Conservation (phyloP, 441 rosid genomes). For the Jatropha multifida region DNA sequence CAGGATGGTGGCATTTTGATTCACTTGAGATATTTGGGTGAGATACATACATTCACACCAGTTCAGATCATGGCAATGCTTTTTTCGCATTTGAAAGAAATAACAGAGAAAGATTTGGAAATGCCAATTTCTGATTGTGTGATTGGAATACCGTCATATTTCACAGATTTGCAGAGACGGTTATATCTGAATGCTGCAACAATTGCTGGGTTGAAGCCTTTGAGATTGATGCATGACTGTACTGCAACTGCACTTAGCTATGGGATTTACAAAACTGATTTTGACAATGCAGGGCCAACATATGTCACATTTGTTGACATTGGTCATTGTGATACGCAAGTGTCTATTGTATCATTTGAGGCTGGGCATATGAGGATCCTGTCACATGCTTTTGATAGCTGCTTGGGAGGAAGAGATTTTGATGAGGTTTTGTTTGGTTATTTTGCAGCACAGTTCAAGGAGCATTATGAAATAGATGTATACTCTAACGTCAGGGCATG, state of each 20-base stretch:
- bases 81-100: constrained; percentile 81
- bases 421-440: constrained; percentile 75
- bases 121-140: constrained; percentile 72
- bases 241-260: constrained; percentile 93
- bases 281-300: constrained; percentile 50
- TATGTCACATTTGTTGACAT: constrained; percentile 75
- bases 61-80: constrained; percentile 88
- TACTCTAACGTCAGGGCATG: constrained; percentile 70
- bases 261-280: constrained; percentile 89
- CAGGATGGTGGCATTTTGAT: constrained; percentile 68
- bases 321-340: constrained; percentile 91
- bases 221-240: constrained; percentile 93
- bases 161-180: constrained; percentile 77
- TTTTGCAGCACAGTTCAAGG: constrained; percentile 77
- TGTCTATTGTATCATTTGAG: constrained; percentile 63
- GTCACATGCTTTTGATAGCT: constrained; percentile 79
- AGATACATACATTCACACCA: constrained; percentile 58
- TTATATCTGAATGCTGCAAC: constrained; percentile 80
- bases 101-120: constrained; percentile 71
- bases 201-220: constrained; percentile 80
- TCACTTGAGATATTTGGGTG: constrained; percentile 64
- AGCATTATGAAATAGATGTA: constrained; percentile 76
- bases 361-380: constrained; percentile 69
- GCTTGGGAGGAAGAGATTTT: constrained; percentile 90
- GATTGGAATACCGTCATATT: constrained; percentile 91